These are phyloP conservation scores for Immersiella caudata DNA, from an alignment of 495 filamentous ascomycete species.

Conservation along the genomic window DNA sequence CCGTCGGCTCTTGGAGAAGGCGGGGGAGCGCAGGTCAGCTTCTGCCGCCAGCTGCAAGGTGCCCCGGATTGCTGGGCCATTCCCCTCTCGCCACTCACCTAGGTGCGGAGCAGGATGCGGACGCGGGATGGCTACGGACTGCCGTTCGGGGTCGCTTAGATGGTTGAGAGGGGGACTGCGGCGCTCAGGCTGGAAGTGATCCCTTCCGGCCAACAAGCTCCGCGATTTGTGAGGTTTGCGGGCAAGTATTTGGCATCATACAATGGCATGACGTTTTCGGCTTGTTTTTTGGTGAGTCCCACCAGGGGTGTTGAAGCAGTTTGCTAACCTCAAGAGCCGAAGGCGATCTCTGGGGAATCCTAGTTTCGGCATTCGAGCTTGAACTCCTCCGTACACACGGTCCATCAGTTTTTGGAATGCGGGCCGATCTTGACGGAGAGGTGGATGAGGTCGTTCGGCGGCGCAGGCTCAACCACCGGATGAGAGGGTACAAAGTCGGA, in stretches of 20 bases:
- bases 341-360: background rate
- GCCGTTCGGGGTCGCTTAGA: background rate
- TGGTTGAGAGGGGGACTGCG: background rate
- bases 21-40: conserved; percentile 1
- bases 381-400: conserved; percentile 1
- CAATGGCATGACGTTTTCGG: background rate
- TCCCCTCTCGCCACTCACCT: background rate
- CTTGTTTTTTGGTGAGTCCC: background rate
- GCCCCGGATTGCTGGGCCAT: background rate
- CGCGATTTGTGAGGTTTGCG: background rate
- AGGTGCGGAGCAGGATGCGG: background rate
- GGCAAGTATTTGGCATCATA: background rate
- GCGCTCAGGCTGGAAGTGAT: background rate
- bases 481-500: conserved; percentile 3
- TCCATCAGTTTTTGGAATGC: background rate
- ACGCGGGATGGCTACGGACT: background rate
- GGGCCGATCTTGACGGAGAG: conserved; percentile 5
- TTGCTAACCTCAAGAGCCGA: background rate
- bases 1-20: conserved; percentile 13
- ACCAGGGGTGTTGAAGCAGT: background rate
- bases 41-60: background rate
- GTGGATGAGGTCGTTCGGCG: background rate
- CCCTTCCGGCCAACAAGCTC: background rate
- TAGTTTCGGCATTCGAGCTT: background rate
- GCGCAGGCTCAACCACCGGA: background rate